These are phyloP conservation scores for Choanephora cucurbitarum DNA, from an alignment of 371 early-diverging fungal genomes.

Conservation along the genomic window DNA sequence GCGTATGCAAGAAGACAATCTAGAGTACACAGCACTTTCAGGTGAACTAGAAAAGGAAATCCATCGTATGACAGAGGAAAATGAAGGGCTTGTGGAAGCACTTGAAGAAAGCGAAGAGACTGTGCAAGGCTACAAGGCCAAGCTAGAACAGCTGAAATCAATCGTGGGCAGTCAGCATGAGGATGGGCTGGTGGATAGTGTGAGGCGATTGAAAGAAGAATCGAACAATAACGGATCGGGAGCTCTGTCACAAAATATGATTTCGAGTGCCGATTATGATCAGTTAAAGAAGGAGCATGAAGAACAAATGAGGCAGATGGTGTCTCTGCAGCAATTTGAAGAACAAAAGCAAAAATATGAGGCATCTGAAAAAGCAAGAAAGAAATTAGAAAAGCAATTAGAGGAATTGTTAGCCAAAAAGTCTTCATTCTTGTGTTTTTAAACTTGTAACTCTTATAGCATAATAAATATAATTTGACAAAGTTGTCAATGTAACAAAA, in stretches of 20 bases:
- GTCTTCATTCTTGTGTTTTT: constrained; percentile 25
- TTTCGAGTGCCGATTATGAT: background rate
- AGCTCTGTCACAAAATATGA: constrained; percentile 14
- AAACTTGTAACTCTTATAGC: background rate
- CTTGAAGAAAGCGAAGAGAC: constrained; percentile 19
- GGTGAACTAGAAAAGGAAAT: constrained; percentile 40
- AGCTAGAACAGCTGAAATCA: constrained; percentile 11
- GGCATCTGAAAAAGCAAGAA: constrained; percentile 8
- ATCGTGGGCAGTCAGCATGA: constrained; percentile 1
- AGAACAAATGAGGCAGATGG: constrained; percentile 7
- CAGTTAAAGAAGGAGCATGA: constrained; percentile 4
- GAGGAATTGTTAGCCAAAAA: constrained; percentile 20
- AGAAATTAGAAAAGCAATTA: constrained; percentile 19
- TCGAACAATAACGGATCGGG: constrained; percentile 17
- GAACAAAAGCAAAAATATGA: constrained; percentile 14
- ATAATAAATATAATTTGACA: background rate
- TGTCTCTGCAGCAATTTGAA: constrained; percentile 1
- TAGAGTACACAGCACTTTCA: constrained; percentile 31
- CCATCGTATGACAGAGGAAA: constrained; percentile 25
- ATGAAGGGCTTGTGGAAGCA: constrained; percentile 20
- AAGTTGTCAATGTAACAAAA: too few relatives aligned
- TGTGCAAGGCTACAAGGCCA: constrained; percentile 1
- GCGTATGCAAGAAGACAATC: constrained; percentile 34
- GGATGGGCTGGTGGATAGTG: constrained; percentile 1
- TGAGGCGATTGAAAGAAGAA: constrained; percentile 5